A percentile compares a stretch with the other conserved stretches of the same genome.
These are phyloP conservation scores for Nothophoma quercina DNA, from an alignment of 2,329 filamentous ascomycete genomes.

Conservation along the genomic window DNA sequence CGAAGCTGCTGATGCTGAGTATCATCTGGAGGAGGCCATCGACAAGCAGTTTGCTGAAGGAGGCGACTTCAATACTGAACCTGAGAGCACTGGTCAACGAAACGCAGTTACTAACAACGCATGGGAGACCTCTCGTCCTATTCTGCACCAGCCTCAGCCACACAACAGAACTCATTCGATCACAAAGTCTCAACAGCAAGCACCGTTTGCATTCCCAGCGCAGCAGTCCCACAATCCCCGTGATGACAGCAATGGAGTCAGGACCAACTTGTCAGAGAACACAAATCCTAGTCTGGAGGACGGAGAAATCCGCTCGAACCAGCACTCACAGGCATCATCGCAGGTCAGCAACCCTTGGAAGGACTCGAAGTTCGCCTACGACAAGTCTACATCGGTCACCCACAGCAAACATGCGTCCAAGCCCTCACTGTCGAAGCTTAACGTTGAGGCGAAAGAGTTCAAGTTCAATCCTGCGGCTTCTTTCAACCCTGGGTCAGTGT, in stretches of 20 bases:
- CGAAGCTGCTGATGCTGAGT: conserved; percentile 85
- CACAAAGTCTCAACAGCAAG: conserved; percentile 65
- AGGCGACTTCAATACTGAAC: conserved; percentile 69
- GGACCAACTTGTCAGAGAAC: conserved; percentile 50
- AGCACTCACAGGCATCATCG: conserved; percentile 48
- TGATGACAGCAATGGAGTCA: conserved; percentile 51
- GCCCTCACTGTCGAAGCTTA: conserved; percentile 77
- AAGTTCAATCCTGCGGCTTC: conserved; percentile 69
- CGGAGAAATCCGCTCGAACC: conserved; percentile 37
- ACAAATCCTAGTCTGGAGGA: conserved; percentile 51
- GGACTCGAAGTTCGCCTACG: conserved; percentile 45
- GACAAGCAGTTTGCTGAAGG: conserved; percentile 80
- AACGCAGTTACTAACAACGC: conserved; percentile 36
- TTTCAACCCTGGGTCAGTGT: conserved; percentile 57
- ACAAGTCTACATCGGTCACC: conserved; percentile 40
- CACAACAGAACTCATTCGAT: conserved; percentile 76
- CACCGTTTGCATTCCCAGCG: conserved; percentile 40
- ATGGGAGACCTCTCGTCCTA: conserved; percentile 47
- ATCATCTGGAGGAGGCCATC: conserved; percentile 81
- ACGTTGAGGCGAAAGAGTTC: conserved; percentile 89
- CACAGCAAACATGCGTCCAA: conserved; percentile 70
- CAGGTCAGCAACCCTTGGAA: conserved; percentile 49
- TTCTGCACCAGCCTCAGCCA: conserved; percentile 76
- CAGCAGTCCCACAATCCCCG: conserved; percentile 39
- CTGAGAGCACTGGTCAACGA: conserved; percentile 39